Percentiles rank a stretch among this genome's conserved stretches.
phyloP scores from a whole-genome alignment of 768 basidiomycete genomes.

The Coprinopsis cinerea region DNA sequence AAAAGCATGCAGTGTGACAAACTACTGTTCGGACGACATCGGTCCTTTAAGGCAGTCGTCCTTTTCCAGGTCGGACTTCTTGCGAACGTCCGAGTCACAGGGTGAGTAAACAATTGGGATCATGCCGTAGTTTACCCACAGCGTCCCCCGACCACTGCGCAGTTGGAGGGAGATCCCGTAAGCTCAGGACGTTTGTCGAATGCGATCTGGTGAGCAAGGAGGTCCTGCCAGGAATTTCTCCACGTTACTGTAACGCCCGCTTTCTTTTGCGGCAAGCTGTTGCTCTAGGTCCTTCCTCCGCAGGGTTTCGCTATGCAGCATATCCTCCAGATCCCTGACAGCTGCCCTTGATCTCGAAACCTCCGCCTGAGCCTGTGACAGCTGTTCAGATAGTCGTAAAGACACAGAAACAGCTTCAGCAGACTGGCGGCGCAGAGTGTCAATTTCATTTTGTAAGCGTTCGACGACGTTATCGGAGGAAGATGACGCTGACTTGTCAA shows the following conservation, averaged over 20 bases:
- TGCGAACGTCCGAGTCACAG: too few species aligned
- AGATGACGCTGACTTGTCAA: conserved; percentile 25
- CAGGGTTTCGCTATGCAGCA: conserved; percentile 52
- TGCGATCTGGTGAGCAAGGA: conserved; percentile 13
- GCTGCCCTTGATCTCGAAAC: conserved; percentile 48
- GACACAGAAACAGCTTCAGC: conserved; percentile 64
- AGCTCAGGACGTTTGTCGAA: too few species aligned
- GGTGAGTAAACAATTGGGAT: too few species aligned
- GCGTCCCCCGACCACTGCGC: too few species aligned
- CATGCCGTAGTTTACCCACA: too few species aligned
- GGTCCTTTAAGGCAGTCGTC: too few species aligned
- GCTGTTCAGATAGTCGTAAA: conserved; percentile 60
- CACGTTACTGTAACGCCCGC: conserved; percentile 19
- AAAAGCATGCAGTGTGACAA: not conserved
- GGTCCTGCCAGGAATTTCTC: conserved; percentile 19
- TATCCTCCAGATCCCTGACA: conserved; percentile 47
- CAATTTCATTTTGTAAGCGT: conserved; percentile 61
- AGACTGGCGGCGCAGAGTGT: conserved; percentile 56
- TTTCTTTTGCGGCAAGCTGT: conserved; percentile 17
- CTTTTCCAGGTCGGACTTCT: too few species aligned
- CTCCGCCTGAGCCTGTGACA: conserved; percentile 61
- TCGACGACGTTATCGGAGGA: conserved; percentile 24
- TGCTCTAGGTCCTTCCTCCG: conserved; percentile 54
- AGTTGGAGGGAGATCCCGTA: too few species aligned
- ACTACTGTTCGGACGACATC: too few species aligned